Evolutionary conservation across 106 monocot species (phyloP), one percentile per base, ranked within the genome.

Genomic region (Triglochin maritima): DNA sequence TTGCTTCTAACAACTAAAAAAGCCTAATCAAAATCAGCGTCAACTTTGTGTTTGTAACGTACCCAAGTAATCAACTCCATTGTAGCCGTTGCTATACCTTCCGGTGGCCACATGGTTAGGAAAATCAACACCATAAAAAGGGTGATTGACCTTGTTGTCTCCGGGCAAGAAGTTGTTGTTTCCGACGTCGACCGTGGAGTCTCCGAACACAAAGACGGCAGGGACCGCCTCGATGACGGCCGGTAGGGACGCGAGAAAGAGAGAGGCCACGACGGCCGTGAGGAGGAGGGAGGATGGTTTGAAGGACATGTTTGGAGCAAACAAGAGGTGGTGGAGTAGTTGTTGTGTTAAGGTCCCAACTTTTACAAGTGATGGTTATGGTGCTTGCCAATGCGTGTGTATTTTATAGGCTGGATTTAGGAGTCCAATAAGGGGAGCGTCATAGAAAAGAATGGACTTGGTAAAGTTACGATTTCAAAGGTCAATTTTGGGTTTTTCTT

Each of bases 71-170:
- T 86, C 85, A 41, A 71, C 60, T 6, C 69, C 54, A 53, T 79
- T 86, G 66, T 73, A 82, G 65, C 82, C 85, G 46, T 86, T 82
- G 76, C 85, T 82, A 49, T 82, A 86, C 76, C 85, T 76, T 4
- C 85, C 85, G 43, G 85, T 85, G 2, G 85, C 72, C 29, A 9
- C 69, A 8, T 68, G 48, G 17, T 49, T 51, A 17, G 79, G 82
- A 62, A 62, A 82, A 64, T 86, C 82, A 50, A 86, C 55, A 43
- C 85, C 85, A n/a, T 86, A 68, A 68, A 72, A 72, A 5, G 82
- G 79, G 68, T 72, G 79, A 62, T 86, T 68, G 9, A 73, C 85
- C 79, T 79, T 86, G 66, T 29, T 7, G 16, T 51, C 47, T 4
- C 52, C 65, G 3, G 74, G 66, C 56, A 82, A 60, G 71, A 57